Evolutionary conservation across 1,139 yeast genomes (phyloP).

Genomic region (Candida neerlandica): DNA sequence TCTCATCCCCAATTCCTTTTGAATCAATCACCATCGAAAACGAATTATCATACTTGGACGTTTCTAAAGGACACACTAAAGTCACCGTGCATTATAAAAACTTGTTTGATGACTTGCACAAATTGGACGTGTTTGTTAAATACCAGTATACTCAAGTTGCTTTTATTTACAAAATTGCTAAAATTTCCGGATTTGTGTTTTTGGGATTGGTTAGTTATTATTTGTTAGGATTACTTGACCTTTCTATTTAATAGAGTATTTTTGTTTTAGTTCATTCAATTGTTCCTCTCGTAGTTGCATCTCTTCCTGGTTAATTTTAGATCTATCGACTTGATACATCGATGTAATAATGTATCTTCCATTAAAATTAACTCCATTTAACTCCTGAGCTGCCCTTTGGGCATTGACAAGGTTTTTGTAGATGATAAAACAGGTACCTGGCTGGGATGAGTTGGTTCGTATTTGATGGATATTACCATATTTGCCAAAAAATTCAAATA

Average conservation of each 20-base stretch:
- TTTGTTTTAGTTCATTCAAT: constrained; percentile 11
- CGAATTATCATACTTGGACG: constrained; percentile 74
- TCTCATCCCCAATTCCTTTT: constrained; percentile 59
- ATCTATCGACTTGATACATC: constrained; percentile 45
- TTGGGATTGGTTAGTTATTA: constrained; percentile 63
- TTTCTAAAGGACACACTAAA: constrained; percentile 76
- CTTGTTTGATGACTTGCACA: constrained; percentile 69
- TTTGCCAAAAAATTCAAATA: constrained; percentile 57
- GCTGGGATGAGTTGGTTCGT: constrained; percentile 35
- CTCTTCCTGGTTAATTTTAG: constrained; percentile 23
- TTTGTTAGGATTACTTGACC: constrained; percentile 43
- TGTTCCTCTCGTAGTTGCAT: constrained; percentile 14
- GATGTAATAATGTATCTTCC: constrained; percentile 61
- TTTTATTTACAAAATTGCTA: constrained; percentile 64
- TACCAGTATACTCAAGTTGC: constrained; percentile 61
- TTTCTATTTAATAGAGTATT: constrained; percentile 25
- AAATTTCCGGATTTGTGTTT: constrained; percentile 66
- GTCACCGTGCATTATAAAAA: constrained; percentile 64
- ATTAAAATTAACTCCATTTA: constrained; percentile 62
- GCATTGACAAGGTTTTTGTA: constrained; percentile 55
- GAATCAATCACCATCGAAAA: constrained; percentile 36
- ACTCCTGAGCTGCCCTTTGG: constrained; percentile 49
- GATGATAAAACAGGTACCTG: constrained; percentile 61
- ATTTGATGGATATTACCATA: constrained; percentile 61
- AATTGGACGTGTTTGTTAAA: constrained; percentile 57